Conservation (phyloP, 2,329 filamentous ascomycete genomes). For the Aspergillus sp. region DNA sequence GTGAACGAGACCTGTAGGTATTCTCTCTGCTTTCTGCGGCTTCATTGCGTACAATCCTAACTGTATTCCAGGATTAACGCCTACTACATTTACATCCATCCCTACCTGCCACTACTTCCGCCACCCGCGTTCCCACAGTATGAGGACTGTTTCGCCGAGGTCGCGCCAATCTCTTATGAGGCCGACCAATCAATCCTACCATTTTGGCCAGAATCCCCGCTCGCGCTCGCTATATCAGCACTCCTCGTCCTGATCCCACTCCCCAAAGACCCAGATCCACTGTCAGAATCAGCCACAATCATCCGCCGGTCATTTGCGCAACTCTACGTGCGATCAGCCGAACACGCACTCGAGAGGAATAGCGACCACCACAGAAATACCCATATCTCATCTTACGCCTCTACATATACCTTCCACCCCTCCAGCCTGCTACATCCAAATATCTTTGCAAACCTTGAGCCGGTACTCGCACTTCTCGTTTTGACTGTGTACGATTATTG, state of each 20-base stretch:
- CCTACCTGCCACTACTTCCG: slow-evolving; percentile 30
- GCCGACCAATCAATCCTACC: slow-evolving; percentile 21
- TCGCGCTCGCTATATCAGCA: slow-evolving; percentile 28
- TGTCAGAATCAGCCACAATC: slow-evolving; percentile 6
- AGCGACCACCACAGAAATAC: not conserved
- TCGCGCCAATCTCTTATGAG: not conserved
- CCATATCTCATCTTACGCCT: not conserved
- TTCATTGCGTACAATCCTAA: not conserved
- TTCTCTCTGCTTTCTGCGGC: not conserved
- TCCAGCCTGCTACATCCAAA: slow-evolving; percentile 17
- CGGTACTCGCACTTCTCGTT: slow-evolving; percentile 26
- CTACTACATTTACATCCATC: slow-evolving; percentile 34
- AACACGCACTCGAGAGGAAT: not conserved
- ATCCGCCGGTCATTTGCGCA: slow-evolving; percentile 27
- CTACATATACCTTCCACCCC: not conserved
- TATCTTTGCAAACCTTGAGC: slow-evolving; percentile 21
- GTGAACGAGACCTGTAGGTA: slow-evolving; percentile 15
- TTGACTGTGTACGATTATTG: slow-evolving; percentile 31
- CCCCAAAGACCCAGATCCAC: slow-evolving; percentile 6
- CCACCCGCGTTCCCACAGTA: slow-evolving; percentile 12
- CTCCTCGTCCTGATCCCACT: slow-evolving; percentile 29
- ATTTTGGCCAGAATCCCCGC: slow-evolving; percentile 27
- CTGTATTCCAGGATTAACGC: slow-evolving; percentile 26
- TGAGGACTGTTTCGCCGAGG: slow-evolving; percentile 14
- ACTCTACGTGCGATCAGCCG: slow-evolving; percentile 15